A percentile compares a stretch with the other conserved stretches of the same genome.
phyloP scores from a whole-genome alignment of 805 yeast species.

The Metschnikowia santaceciliae region DNA sequence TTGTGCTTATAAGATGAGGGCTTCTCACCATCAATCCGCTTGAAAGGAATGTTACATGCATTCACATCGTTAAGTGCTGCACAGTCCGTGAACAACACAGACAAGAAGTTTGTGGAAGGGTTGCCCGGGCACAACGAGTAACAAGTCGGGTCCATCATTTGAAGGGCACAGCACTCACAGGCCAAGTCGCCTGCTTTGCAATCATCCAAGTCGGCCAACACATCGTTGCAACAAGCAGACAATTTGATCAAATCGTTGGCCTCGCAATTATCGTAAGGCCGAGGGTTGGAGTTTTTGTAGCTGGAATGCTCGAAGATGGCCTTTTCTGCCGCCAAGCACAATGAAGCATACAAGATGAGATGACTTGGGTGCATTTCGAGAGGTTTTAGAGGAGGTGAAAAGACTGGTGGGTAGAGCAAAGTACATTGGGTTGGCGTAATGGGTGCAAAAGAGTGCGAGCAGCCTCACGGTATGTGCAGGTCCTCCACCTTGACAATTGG shows the following conservation, averaged over 20 bases:
- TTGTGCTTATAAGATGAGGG: slow-evolving; percentile 10
- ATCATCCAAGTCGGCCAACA: slow-evolving; percentile 42
- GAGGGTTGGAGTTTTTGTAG: slow-evolving; percentile 46
- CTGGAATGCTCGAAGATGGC: slow-evolving; percentile 31
- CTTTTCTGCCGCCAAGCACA: slow-evolving; percentile 6
- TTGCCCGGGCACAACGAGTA: slow-evolving; percentile 48
- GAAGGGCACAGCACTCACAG: slow-evolving; percentile 55
- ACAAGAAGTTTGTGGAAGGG: slow-evolving; percentile 44
- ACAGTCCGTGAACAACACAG: slow-evolving; percentile 45
- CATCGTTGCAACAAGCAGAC: slow-evolving; percentile 44
- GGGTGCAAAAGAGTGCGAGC: slow-evolving; percentile 5
- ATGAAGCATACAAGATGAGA: background rate
- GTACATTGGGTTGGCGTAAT: background rate
- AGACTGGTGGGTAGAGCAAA: background rate
- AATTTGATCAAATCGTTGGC: slow-evolving; percentile 42
- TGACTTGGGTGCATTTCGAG: background rate
- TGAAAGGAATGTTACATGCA: slow-evolving; percentile 49
- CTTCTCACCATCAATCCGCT: slow-evolving; percentile 34
- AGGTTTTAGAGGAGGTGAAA: background rate
- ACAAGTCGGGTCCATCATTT: slow-evolving; percentile 43
- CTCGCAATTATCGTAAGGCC: slow-evolving; percentile 38
- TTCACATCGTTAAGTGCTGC: slow-evolving; percentile 44
- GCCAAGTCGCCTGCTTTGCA: slow-evolving; percentile 53
- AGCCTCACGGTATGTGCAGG: background rate
- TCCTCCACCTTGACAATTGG: too few relatives aligned